Evolutionary conservation across 1,139 yeast genomes (phyloP), one percentile per base, ranked within the genome.

Genomic region (Dujonia santamariae): DNA sequence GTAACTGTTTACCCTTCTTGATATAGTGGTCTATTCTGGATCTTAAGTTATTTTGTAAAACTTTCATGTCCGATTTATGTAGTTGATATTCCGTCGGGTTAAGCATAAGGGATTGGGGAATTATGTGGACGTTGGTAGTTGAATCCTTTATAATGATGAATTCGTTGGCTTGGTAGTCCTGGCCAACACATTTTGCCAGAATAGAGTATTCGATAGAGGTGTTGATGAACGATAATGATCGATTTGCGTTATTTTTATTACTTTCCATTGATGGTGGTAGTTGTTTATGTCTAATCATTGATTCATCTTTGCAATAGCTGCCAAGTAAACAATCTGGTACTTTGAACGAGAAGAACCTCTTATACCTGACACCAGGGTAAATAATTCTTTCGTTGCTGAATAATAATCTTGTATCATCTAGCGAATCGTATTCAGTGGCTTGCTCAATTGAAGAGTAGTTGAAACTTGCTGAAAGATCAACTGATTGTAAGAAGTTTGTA

Each of bases 381-480:
- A 59, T 50, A 1, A 51, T 35, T n/a, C 55, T 47, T 35, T 54
- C 53, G 7, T 42, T 47, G 24, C 48, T 54, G 26, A 67, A 53
- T 1, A 59, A 42, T 14, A 61, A 40, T 15, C 33, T 35, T 0
- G 68, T 43, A 3, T 51, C 49, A 43, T 68, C 74, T 3, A 45
- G 12, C 0, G 63, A 54, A 37, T 64, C 29, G 19, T 26, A 19
- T 5, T n/a, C 5, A 4, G 72, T 71, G 20, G 54, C 62, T 26
- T 73, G 47, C 42, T 63, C 69, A 22, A 68, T 67, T 42, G 65
- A 67, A 22, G 74, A 69, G 43, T 57, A 67, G 6, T 70, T 55
- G 72, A 72, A 69, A 23, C 67, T 60, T 2, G 75, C 75, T 22
- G 54, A 48, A 37, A 67, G 65, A 42, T 68, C 75, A 44, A 61